phyloP scores from a whole-genome alignment of 495 filamentous ascomycete genomes.

The Podospora comata region DNA sequence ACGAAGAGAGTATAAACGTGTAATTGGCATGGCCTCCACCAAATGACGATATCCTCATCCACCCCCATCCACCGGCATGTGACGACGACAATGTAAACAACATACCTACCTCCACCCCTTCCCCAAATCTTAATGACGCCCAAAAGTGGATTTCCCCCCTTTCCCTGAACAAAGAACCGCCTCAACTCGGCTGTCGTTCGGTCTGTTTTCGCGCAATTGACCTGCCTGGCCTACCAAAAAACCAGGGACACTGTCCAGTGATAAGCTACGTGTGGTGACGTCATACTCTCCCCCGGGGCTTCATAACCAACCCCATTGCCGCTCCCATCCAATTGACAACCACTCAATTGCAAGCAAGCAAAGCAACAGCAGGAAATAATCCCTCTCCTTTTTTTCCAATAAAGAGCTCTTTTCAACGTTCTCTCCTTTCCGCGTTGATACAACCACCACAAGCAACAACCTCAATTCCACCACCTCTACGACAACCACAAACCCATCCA shows the following conservation, averaged over 20 bases:
- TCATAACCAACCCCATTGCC: not conserved
- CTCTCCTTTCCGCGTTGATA: not conserved
- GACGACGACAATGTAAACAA: not conserved
- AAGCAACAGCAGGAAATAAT: not conserved
- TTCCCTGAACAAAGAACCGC: not conserved
- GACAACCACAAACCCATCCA: not conserved
- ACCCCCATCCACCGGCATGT: not conserved
- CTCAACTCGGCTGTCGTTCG: not conserved
- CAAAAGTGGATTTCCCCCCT: not conserved
- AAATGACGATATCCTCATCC: not conserved
- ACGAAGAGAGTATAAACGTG: not conserved
- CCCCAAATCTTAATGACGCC: not conserved
- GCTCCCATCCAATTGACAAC: not conserved
- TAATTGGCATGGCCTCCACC: not conserved
- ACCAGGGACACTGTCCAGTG: not conserved
- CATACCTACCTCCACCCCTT: not conserved
- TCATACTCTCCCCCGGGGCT: not conserved
- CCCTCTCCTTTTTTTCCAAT: not conserved
- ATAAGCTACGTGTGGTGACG: not conserved
- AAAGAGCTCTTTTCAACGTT: not conserved
- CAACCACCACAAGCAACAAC: not conserved
- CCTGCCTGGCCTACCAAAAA: not conserved
- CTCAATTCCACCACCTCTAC: not conserved
- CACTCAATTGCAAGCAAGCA: not conserved
- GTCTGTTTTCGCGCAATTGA: not conserved